phyloP scores from a whole-genome alignment of 225 moss, liverwort and hornwort species.

The Straminergon stramineum region DNA sequence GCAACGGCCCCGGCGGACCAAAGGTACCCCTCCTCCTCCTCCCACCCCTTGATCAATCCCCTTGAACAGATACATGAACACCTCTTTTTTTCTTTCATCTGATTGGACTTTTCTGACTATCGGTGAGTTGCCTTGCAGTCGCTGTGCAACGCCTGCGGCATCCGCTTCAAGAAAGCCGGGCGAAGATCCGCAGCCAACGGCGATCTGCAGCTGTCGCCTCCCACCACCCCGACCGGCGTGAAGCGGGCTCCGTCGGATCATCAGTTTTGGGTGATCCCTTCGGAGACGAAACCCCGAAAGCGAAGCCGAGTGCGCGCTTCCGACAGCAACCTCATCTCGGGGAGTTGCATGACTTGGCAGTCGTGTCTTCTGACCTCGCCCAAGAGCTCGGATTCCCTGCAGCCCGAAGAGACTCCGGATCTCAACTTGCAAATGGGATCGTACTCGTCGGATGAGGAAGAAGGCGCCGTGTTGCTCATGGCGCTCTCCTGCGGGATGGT shows the following conservation, averaged over 20 bases:
- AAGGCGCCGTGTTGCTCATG: slow-evolving; percentile 51
- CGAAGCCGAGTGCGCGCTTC: slow-evolving; percentile 26
- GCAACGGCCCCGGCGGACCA: slow-evolving; percentile 63
- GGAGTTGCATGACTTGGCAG: slow-evolving; percentile 61
- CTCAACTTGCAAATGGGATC: slow-evolving; percentile 7
- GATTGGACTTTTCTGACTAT: neutral
- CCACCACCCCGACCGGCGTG: neutral
- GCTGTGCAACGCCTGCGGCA: slow-evolving; percentile 69
- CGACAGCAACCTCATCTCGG: slow-evolving; percentile 21
- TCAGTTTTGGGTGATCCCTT: slow-evolving; percentile 21
- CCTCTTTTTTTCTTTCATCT: neutral
- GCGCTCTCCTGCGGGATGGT: slow-evolving; percentile 51
- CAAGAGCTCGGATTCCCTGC: neutral
- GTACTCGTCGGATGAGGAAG: slow-evolving; percentile 45
- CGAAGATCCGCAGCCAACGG: slow-evolving; percentile 37
- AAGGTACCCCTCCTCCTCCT: slow-evolving; percentile 1
- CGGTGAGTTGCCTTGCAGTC: slow-evolving; percentile 21
- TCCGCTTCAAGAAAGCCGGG: slow-evolving; percentile 59
- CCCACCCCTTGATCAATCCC: neutral
- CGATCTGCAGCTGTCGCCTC: slow-evolving; percentile 26
- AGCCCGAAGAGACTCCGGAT: neutral
- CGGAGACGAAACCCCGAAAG: slow-evolving; percentile 21
- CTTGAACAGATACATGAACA: no score
- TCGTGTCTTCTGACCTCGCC: slow-evolving; percentile 8
- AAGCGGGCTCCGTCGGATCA: slow-evolving; percentile 11